phyloP scores from a whole-genome alignment of 2,329 filamentous ascomycete genomes.

The Cladophialophora bantiana region DNA sequence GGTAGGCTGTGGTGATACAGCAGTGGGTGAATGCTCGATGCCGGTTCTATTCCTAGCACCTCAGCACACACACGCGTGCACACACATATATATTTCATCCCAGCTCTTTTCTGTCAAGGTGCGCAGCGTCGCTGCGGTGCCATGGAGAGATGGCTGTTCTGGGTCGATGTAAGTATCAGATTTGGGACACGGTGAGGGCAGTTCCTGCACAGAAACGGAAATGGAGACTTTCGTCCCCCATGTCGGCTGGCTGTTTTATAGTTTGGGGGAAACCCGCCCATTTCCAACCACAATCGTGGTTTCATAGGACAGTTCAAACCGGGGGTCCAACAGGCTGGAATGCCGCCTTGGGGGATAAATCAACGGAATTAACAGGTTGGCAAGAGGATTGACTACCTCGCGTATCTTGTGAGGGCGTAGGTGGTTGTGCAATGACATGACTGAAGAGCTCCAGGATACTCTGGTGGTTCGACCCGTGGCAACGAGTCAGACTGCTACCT shows the following conservation, averaged over 20 bases:
- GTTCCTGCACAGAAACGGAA: conserved; percentile 6
- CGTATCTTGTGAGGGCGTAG: background rate
- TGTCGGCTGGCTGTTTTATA: background rate
- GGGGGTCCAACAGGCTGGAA: background rate
- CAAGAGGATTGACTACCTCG: background rate
- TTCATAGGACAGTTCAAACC: background rate
- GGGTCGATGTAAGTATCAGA: background rate
- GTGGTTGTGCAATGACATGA: too few relatives aligned
- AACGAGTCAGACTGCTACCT: background rate
- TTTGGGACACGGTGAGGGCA: background rate
- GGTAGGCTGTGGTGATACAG: conserved; percentile 27
- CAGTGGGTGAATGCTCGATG: background rate
- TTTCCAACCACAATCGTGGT: background rate
- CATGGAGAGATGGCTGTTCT: background rate
- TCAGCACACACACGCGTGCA: background rate
- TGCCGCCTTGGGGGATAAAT: background rate
- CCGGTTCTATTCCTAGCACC: background rate
- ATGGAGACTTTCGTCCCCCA: background rate
- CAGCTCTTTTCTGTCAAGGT: background rate
- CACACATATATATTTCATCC: background rate
- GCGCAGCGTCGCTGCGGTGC: background rate
- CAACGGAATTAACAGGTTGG: background rate
- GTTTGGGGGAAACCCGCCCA: background rate
- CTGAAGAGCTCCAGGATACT: too few relatives aligned
- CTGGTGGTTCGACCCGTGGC: background rate